A percentile compares a stretch with the other conserved stretches of the same genome.
Evolutionary conservation across 768 basidiomycete species (phyloP).

Genomic region (Tricholoma sp.): DNA sequence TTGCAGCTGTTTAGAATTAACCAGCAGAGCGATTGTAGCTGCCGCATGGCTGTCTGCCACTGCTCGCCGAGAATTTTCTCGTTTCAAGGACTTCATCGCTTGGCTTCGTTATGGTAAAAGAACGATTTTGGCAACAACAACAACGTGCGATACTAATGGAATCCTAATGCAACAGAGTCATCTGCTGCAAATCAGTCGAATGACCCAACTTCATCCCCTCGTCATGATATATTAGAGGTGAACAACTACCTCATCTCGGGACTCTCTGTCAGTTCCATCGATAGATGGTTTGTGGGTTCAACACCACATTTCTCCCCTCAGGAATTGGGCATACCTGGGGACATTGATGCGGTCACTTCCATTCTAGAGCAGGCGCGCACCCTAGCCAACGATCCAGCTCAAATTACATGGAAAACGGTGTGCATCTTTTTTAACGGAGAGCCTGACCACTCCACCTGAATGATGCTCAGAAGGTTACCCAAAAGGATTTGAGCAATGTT

Average conservation of each 20-base stretch:
- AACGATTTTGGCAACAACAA: neutral
- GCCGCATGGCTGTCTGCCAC: conserved; percentile 64
- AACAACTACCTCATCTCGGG: conserved; percentile 76
- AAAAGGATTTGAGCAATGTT: conserved; percentile 49
- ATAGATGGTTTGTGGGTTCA: conserved; percentile 76
- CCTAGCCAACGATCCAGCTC: conserved; percentile 41
- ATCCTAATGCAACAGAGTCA: conserved; percentile 32
- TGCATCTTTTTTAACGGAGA: conserved; percentile 23
- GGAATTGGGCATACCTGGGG: conserved; percentile 43
- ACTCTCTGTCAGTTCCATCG: conserved; percentile 62
- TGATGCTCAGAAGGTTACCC: conserved; percentile 37
- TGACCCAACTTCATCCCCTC: conserved; percentile 46
- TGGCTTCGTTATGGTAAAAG: conserved; percentile 72
- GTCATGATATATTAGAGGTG: conserved; percentile 76
- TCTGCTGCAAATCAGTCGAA: conserved; percentile 44
- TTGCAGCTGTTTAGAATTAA: conserved; percentile 45
- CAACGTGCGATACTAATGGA: conserved; percentile 7
- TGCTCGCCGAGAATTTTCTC: conserved; percentile 61
- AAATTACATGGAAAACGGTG: conserved; percentile 50
- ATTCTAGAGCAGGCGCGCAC: conserved; percentile 44
- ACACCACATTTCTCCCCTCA: conserved; percentile 44
- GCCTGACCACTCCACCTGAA: conserved; percentile 23
- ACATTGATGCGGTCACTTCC: conserved; percentile 28
- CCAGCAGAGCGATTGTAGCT: conserved; percentile 54
- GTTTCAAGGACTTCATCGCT: conserved; percentile 74